Base-by-base conservation (phyloP, 2,329 filamentous ascomycete species). In the Calonectria leucothoes region DNA sequence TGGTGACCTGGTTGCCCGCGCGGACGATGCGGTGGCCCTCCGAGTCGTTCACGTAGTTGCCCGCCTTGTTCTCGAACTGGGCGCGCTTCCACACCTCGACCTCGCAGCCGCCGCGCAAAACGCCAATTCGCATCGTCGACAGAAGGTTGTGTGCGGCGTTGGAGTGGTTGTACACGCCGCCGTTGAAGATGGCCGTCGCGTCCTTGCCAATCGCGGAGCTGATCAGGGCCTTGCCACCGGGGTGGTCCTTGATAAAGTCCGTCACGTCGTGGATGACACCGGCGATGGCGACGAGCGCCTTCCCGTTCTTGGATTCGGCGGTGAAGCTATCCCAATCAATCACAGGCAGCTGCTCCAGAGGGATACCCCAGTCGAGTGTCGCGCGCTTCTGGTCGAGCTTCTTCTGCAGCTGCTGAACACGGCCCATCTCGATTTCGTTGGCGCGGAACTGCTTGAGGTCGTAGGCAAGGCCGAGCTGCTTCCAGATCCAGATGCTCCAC, bases 11-110 rank as follows among this genome's bases (percentile, higher is more conserved):
- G 80, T 92, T 89, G 66, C 95, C 95, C 77, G 96, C 95, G 77
- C 95, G 93, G 81, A 97, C 91, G 79, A 98, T 95, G 77, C 94
- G 92, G 84, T 95, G 91, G 66, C 95, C 95, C 68, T 91, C 88
- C 17, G 92, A 93, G 83, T 98, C 96, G 84, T 94, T 95, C 83
- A 95, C 91, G 77, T 93, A 92, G 70, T 93, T 91, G 70, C 94
- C 90, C 80, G 96, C 94, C 88, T 96, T 95, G 88, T 94, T 95
- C 86, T 96, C 94, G 80, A 92, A 91, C 84, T 95, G 93, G 70
- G 93, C 92, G 52, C 94, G 93, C 91, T 97, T 97, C 95, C 95
- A 97, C 85, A 97, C 95, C 89, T 97, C 95, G 31, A 97, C 95
- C 84, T 97, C 95, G 83, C 94, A 95, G 55, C 95, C 95, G 76